Evolutionary conservation across 768 basidiomycete genomes (phyloP), one percentile per base, ranked within the genome.

Genomic region (Tricholoma sp.): DNA sequence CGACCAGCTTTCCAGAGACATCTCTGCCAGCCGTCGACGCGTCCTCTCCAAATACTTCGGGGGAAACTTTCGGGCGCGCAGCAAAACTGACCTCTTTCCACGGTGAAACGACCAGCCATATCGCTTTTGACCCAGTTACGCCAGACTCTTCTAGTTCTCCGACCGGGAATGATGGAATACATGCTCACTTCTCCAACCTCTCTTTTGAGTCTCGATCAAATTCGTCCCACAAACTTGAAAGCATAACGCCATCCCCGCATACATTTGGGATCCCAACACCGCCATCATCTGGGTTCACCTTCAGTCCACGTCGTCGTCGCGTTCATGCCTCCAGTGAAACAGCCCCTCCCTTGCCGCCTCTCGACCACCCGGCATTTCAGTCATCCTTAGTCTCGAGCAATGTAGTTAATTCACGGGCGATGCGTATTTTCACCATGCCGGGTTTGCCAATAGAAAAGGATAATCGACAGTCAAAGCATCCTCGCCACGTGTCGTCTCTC

Each of bases 311-410:
- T 37, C 61, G 50, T 55, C 59, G 52, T 57, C 59, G 60, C 63
- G 34, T 59, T 60, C 66, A 68, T 62, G 65, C 54, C 50, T 69
- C 61, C 60, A 69, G 61, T 46, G 73, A 75, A 18, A 65, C 72
- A 29, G 76, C 70, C 4, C 83, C 84, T 8, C 83, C 84, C 12
- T 63, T 85, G 34, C 83, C 83, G n/a, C 74, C 81, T 14, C 74
- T 84, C 27, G 69, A 77, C 54, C 84, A 79, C 70, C 81, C 65
- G 56, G 73, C 66, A 41, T 74, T 74, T 59, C 63, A 52, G 32
- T 57, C 56, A 22, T 37, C 60, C 11, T 47, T 57, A 11, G 52
- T 32, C 21, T 58, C 53, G 43, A 50, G 31, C 12, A 29, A 43
- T 56, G 55, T 35, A 8, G 18, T 19, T 57, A 19, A 11, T 34